These are phyloP conservation scores for Lolium rigidum DNA, from an alignment of 176 grass and related monocot species.

Conservation along the genomic window DNA sequence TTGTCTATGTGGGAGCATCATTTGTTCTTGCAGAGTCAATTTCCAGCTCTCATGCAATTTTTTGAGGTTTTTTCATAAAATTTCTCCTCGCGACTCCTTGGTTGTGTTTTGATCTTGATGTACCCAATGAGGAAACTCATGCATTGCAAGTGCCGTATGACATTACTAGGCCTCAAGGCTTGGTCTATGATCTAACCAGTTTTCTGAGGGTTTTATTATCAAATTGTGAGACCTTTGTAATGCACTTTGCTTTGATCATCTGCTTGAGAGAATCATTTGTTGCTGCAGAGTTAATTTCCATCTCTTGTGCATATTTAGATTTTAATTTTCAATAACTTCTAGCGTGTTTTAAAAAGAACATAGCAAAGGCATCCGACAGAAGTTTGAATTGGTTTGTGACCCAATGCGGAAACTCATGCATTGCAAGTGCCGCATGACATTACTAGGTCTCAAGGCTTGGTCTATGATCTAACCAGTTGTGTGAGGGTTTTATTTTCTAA, in stretches of 20 bases:
- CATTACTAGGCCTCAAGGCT: constrained; percentile 17
- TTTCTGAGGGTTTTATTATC: constrained; percentile 15
- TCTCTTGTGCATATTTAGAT: neutral
- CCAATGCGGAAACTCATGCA: too few species aligned
- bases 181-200: constrained; percentile 10
- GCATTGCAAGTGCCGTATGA: constrained; percentile 37
- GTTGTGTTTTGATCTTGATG: neutral
- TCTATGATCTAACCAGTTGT: too few species aligned
- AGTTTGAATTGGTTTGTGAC: too few species aligned
- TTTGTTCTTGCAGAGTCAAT: constrained; percentile 11
- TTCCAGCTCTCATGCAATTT: neutral
- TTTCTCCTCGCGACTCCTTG: neutral
- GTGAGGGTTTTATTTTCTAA: too few species aligned
- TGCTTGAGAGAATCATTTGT: constrained; percentile 11
- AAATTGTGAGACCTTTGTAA: neutral
- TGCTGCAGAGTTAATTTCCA: neutral
- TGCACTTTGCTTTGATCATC: neutral
- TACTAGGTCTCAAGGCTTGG: too few species aligned
- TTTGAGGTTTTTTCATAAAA: neutral
- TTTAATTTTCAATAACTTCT: neutral
- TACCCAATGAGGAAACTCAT: constrained; percentile 33
- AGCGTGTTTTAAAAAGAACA: too few species aligned
- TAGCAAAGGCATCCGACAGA: too few species aligned
- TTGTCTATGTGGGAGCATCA: neutral
- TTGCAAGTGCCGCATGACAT: too few species aligned